A percentile compares a stretch with the other conserved stretches of the same genome.
These are phyloP conservation scores for Arbutus unedo DNA, from an alignment of 148 eudicot species.

Conservation along the genomic window DNA sequence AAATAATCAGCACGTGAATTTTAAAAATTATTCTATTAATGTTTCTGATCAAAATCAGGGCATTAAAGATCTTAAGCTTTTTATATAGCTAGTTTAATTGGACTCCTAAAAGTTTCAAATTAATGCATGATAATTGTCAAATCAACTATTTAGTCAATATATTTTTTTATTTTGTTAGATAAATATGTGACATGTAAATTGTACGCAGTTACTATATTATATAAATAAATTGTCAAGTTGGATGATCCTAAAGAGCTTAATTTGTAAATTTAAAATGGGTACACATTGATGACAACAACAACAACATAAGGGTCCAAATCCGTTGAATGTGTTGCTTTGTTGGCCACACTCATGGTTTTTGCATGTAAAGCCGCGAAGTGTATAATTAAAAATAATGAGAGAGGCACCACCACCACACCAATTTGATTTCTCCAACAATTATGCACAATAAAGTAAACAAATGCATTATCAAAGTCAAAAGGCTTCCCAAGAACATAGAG, in stretches of 20 bases:
- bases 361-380: slow-evolving; percentile 14
- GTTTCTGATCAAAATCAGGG: no score
- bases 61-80: no score
- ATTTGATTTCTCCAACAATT: slow-evolving; percentile 3
- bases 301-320: neutral
- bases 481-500: neutral
- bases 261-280: neutral
- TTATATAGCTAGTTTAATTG: no score
- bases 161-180: no score
- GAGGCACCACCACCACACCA: neutral
- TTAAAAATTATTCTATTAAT: no score
- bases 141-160: no score
- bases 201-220: no score
- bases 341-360: slow-evolving; percentile 5
- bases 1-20: no score
- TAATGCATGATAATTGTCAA: no score
- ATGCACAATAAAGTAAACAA: neutral
- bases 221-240: neutral
- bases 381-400: neutral
- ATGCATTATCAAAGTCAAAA: slow-evolving; percentile 11
- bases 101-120: no score
- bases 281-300: neutral
- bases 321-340: slow-evolving; percentile 1
- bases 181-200: no score
- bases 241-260: neutral